Evolutionary conservation across 2,329 filamentous ascomycete species (phyloP).

Genomic region (Colletotrichum liaoningense): DNA sequence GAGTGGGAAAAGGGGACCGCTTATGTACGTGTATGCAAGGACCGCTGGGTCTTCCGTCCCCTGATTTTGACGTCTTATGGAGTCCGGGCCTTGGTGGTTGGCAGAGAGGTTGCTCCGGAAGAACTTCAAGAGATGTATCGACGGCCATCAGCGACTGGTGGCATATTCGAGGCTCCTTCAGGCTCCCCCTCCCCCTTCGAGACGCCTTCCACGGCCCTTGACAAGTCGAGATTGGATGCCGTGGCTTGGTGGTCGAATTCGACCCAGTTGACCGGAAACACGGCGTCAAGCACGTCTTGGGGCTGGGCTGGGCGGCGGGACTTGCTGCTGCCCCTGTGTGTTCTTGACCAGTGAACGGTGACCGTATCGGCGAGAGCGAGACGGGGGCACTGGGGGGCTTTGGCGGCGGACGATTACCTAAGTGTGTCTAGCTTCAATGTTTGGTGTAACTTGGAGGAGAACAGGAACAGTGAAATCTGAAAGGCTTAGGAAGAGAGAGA

Average conservation of each 20-base stretch:
- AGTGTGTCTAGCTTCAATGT: not conserved
- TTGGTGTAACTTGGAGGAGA: too few relatives aligned
- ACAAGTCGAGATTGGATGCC: not conserved
- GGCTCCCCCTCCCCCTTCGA: not conserved
- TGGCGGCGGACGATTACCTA: not conserved
- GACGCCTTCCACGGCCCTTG: not conserved
- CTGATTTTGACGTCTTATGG: not conserved
- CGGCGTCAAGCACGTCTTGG: slow-evolving; percentile 29
- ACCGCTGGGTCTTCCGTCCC: not conserved
- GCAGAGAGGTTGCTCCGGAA: too few relatives aligned
- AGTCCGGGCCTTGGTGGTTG: too few relatives aligned
- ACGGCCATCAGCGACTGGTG: not conserved
- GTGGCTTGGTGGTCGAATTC: slow-evolving; percentile 10
- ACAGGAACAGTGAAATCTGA: not conserved
- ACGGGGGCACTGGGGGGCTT: not conserved
- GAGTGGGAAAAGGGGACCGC: not conserved
- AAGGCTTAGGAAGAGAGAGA: not conserved
- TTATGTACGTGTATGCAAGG: not conserved
- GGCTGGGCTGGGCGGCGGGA: slow-evolving; percentile 16
- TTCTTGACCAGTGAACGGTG: not conserved
- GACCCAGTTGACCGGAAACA: slow-evolving; percentile 22
- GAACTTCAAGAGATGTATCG: not conserved
- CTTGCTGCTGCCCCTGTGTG: not conserved
- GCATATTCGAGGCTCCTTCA: not conserved
- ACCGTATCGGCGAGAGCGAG: not conserved